phyloP scores from a whole-genome alignment of 2,329 filamentous ascomycete species.

The Monosporascus cannonballus region DNA sequence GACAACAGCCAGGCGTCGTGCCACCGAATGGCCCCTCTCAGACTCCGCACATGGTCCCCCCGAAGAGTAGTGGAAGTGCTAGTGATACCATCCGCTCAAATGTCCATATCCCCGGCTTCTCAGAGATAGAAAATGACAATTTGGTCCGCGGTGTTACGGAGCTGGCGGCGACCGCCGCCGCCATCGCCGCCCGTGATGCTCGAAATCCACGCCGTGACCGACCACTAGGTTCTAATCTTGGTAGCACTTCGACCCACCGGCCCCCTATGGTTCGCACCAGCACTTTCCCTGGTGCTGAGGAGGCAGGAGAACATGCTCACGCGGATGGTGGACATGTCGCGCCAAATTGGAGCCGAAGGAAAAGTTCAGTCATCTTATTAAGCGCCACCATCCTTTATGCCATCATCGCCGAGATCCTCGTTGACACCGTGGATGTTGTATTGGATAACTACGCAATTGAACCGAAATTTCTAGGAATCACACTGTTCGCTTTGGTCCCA shows the following conservation, averaged over 20 bases:
- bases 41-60: constrained; percentile 71
- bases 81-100: constrained; percentile 33
- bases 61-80: constrained; percentile 49
- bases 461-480: constrained; percentile 96
- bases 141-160: constrained; percentile 86
- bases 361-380: constrained; percentile 85
- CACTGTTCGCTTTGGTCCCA: constrained; percentile 90
- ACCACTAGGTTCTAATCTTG: constrained; percentile 18
- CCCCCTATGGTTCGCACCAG: constrained; percentile 29
- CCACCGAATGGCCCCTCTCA: constrained; percentile 37
- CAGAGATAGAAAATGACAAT: constrained; percentile 73
- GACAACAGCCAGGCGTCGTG: constrained; percentile 18
- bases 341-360: constrained; percentile 93
- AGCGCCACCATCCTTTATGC: constrained; percentile 88
- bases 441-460: constrained; percentile 85
- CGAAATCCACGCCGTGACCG: constrained; percentile 36
- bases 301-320: constrained; percentile 34
- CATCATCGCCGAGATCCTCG: constrained; percentile 93
- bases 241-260: constrained; percentile 20
- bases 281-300: constrained; percentile 40
- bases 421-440: constrained; percentile 96
- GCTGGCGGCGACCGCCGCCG: constrained; percentile 85
- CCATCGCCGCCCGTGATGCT: constrained; percentile 77
- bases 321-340: constrained; percentile 83
- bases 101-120: constrained; percentile 61